These are phyloP conservation scores for Smallanthus sonchifolius DNA, from an alignment of 129 eudicot species.

Conservation along the genomic window DNA sequence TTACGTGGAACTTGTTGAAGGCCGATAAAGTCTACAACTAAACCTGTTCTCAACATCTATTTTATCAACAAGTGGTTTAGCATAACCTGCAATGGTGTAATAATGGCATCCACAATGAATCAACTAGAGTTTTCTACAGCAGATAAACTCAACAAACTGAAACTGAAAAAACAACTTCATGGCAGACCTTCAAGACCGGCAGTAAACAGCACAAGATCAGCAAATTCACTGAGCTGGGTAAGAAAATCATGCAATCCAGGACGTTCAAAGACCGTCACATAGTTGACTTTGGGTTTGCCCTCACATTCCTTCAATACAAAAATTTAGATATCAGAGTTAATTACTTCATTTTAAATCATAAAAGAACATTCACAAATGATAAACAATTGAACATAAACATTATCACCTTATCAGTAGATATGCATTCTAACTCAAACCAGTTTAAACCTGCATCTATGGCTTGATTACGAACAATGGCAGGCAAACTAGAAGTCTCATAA, in stretches of 20 bases:
- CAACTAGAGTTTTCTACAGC: not conserved
- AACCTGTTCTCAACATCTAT: slow-evolving; percentile 71
- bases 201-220: slow-evolving; percentile 87
- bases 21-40: slow-evolving; percentile 81
- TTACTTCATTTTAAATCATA: not conserved
- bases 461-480: slow-evolving; percentile 70
- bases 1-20: slow-evolving; percentile 95
- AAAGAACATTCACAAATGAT: slow-evolving; percentile 9
- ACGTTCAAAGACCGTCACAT: slow-evolving; percentile 96
- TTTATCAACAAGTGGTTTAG: slow-evolving; percentile 95
- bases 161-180: not conserved
- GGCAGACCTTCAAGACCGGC: slow-evolving; percentile 96
- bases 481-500: slow-evolving; percentile 89
- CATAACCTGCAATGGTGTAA: slow-evolving; percentile 64
- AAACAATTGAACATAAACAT: not conserved
- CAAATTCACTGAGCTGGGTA: slow-evolving; percentile 75
- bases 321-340: slow-evolving; percentile 2
- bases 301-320: slow-evolving; percentile 66
- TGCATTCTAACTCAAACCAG: slow-evolving; percentile 95
- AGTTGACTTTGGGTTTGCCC: slow-evolving; percentile 93
- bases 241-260: slow-evolving; percentile 90
- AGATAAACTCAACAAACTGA: not conserved
- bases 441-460: slow-evolving; percentile 92
- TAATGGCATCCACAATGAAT: slow-evolving; percentile 5
- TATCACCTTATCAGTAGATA: slow-evolving; percentile 84